Base-by-base conservation (phyloP, 768 basidiomycete species). In the Leccinum barrowsii region DNA sequence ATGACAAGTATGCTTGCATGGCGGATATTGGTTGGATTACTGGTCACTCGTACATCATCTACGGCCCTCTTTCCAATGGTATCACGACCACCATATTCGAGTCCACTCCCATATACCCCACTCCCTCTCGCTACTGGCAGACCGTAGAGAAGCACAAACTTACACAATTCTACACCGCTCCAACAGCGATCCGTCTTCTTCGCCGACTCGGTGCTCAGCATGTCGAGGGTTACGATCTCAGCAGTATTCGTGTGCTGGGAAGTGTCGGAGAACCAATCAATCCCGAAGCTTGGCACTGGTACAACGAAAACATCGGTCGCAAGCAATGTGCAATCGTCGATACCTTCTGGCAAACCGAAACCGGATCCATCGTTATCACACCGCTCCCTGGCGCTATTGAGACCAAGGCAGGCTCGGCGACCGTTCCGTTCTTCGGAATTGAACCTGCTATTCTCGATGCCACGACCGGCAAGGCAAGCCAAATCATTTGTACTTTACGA, bases 21-120 rank as follows among this genome's bases (percentile, higher is more conserved):
- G 96, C 96, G 57, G 96, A 99, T 70, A 82, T 99, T 54, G 96
- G 96, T 66, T 98, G 96, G 96, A 96, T 98, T 77, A 98, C 96
- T 3, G 95, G 95, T 17, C 94, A 97, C 76, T 91, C 90, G 76
- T 91, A 98, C 77, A 98, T 98, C 69, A 82, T 98, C 63, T 98
- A 98, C 74, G 96, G 96, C 13, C 96, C 96, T 3, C 87, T 98
- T 53, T 77, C 82, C n/a, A 88, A 89, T 63, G 91, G 90, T 46
- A 84, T 89, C 35, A 79, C 86, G n/a, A 93, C 91, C 5, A 87
- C 82, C 61, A 89, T 98, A 57, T 99, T 98, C 76, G 96, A 99
- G 75, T 91, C 90, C 30, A 98, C 97, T 3, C 97, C 96, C 15
- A 86, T 98, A 64, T 98, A 98, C 79, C 96, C 96, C 13, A 92